Evolutionary conservation across 768 basidiomycete genomes (phyloP).

Genomic region (Calocera cornea): DNA sequence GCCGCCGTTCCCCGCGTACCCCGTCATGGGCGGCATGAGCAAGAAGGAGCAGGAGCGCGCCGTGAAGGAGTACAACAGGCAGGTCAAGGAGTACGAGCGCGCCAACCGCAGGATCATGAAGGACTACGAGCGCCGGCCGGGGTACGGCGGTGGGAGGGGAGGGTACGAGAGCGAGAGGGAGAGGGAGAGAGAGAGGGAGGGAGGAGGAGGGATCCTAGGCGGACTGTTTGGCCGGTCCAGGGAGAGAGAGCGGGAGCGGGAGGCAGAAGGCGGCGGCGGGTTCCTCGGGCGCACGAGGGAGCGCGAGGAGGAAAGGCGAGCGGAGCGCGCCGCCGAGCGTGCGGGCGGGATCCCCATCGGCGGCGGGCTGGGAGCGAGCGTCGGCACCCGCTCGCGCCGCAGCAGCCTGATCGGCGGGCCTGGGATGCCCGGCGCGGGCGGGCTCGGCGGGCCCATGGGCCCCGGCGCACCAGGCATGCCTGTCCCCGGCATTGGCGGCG

Average conservation of each 20-base stretch:
- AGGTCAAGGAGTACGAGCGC: neutral
- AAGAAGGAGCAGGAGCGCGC: slow-evolving; percentile 7
- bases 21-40: neutral
- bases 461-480: neutral
- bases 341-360: neutral
- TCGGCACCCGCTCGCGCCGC: neutral
- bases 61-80: slow-evolving; percentile 4
- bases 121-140: neutral
- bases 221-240: slow-evolving; percentile 7
- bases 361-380: neutral
- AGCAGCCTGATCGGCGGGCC: neutral
- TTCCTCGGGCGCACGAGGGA: neutral
- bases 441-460: neutral
- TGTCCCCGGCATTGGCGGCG: neutral
- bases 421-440: neutral
- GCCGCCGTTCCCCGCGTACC: neutral
- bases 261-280: neutral
- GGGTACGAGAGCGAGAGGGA: slow-evolving; percentile 4
- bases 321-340: neutral
- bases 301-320: neutral
- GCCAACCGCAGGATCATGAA: neutral
- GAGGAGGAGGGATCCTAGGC: slow-evolving; percentile 31
- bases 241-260: slow-evolving; percentile 31
- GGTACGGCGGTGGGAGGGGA: neutral
- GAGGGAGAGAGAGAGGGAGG: slow-evolving; percentile 44